phyloP scores from a whole-genome alignment of 2,329 filamentous ascomycete species.

The Colletotrichum sublineola region DNA sequence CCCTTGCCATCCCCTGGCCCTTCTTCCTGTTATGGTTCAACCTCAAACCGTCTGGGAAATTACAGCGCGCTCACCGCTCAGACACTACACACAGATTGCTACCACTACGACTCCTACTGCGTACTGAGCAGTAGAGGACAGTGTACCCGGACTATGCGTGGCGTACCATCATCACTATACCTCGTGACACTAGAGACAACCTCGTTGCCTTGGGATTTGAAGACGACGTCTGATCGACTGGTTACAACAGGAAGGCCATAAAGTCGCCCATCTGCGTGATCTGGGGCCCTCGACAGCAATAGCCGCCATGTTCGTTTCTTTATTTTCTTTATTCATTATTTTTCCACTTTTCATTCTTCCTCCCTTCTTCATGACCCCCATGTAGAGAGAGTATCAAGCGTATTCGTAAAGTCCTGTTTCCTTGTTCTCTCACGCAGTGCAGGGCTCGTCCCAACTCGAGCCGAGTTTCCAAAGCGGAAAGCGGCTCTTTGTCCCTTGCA shows the following conservation, averaged over 20 bases:
- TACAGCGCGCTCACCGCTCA: conserved; percentile 38
- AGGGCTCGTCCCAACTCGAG: conserved; percentile 10
- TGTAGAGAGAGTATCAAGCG: background rate
- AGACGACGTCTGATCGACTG: conserved; percentile 31
- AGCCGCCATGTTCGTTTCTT: background rate
- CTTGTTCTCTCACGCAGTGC: background rate
- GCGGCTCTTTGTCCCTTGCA: conserved; percentile 12
- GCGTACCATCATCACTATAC: background rate
- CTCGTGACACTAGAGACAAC: background rate
- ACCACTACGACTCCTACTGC: too few species aligned
- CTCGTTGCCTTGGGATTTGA: background rate
- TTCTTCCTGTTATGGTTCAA: conserved; percentile 33
- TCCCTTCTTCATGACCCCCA: background rate
- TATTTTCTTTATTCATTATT: background rate
- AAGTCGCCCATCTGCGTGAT: conserved; percentile 20
- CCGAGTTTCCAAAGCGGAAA: background rate
- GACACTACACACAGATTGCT: background rate
- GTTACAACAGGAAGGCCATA: conserved; percentile 22
- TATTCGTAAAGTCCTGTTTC: background rate
- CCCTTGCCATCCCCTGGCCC: conserved; percentile 7
- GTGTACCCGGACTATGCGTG: background rate
- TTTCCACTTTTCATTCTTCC: background rate
- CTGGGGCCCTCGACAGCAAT: conserved; percentile 32
- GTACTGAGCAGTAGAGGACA: background rate
- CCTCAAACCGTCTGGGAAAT: conserved; percentile 40